A percentile compares a stretch with the other conserved stretches of the same genome.
Evolutionary conservation across 306 rosid genomes (phyloP).

Genomic region (Inga oerstediana): DNA sequence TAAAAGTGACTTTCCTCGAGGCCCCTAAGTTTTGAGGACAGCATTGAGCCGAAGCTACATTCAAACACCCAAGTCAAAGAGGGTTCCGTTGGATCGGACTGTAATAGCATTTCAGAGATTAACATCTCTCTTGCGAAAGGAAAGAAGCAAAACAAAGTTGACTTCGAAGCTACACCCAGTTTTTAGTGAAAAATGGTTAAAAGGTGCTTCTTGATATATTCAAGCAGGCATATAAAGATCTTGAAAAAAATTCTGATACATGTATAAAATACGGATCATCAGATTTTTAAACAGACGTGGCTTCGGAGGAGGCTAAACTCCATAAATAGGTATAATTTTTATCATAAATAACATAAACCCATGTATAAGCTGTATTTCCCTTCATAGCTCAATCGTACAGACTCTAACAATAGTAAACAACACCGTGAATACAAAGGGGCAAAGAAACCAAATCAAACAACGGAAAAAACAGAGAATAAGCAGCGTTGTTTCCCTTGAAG

Average conservation of each 20-base stretch:
- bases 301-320: background rate
- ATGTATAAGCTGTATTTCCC: background rate
- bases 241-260: slow-evolving; percentile 18
- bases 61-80: background rate
- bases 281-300: background rate
- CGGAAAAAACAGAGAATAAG: background rate
- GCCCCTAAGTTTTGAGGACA: background rate
- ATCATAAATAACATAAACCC: background rate
- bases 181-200: slow-evolving; percentile 30
- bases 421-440: slow-evolving; percentile 1
- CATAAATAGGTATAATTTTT: background rate
- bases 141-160: slow-evolving; percentile 30
- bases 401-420: background rate
- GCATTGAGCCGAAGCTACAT: background rate
- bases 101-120: slow-evolving; percentile 29
- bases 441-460: background rate
- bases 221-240: background rate
- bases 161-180: slow-evolving; percentile 35
- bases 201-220: background rate
- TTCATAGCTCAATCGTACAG: background rate
- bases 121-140: slow-evolving; percentile 23
- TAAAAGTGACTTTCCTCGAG: background rate
- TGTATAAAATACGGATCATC: background rate
- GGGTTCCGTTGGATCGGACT: background rate
- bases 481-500: background rate